Conservation (phyloP, 1,139 yeast species). For the Pichia sp. region DNA sequence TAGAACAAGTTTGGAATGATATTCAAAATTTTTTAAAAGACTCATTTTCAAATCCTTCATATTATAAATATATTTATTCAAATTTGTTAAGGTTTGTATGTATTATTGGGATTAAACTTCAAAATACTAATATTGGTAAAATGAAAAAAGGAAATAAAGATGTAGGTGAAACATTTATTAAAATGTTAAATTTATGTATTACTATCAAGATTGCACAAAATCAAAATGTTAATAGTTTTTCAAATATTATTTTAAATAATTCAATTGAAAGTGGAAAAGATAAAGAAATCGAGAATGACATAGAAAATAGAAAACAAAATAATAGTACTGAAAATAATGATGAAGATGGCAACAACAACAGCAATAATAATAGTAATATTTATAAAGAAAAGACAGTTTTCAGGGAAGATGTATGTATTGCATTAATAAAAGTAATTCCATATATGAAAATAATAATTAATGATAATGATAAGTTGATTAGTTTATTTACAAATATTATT, state of each 20-base stretch:
- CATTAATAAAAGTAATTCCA: constrained; percentile 36
- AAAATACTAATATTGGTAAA: constrained; percentile 54
- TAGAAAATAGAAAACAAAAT: too few relatives aligned
- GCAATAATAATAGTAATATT: too few relatives aligned
- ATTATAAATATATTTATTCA: constrained; percentile 47
- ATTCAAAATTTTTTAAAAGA: constrained; percentile 56
- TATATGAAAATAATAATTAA: constrained; percentile 38
- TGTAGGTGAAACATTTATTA: constrained; percentile 55
- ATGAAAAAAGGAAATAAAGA: constrained; percentile 59
- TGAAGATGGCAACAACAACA: not conserved
- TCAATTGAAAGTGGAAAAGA: too few relatives aligned
- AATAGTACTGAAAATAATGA: not conserved
- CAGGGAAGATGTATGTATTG: constrained; percentile 36
- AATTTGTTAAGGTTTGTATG: constrained; percentile 46
- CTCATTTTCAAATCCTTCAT: constrained; percentile 40
- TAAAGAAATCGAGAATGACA: too few relatives aligned
- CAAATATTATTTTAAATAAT: constrained; percentile 9
- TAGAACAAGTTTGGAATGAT: constrained; percentile 68
- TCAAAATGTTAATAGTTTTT: constrained; percentile 4
- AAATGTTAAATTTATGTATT: constrained; percentile 42
- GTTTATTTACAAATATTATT: constrained; percentile 40
- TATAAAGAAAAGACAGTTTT: constrained; percentile 16
- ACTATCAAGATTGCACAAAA: constrained; percentile 23
- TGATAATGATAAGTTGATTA: constrained; percentile 47
- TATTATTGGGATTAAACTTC: constrained; percentile 49